A percentile compares a stretch with the other conserved stretches of the same genome.
These are phyloP conservation scores for Clohesyomyces aquaticus DNA, from an alignment of 495 filamentous ascomycete genomes.

Conservation along the genomic window DNA sequence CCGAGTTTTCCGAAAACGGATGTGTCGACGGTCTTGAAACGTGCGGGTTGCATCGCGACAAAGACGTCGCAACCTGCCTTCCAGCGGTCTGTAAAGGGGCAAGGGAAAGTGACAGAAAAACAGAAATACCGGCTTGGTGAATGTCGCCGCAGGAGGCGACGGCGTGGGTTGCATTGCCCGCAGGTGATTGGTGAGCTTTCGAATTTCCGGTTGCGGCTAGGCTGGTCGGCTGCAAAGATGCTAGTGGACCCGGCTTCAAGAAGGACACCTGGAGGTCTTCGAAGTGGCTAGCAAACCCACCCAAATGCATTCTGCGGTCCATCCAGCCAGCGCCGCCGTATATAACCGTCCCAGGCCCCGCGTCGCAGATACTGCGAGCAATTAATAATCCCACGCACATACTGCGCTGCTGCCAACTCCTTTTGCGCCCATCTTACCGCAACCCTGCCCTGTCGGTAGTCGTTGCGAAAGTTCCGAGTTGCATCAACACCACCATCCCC, in stretches of 20 bases:
- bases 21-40: background rate
- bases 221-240: background rate
- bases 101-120: background rate
- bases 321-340: constrained; percentile 14
- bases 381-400: background rate
- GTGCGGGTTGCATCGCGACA: background rate
- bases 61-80: background rate
- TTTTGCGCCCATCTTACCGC: background rate
- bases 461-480: constrained; percentile 12
- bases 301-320: constrained; percentile 6
- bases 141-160: constrained; percentile 8
- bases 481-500: background rate
- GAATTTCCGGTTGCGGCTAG: background rate
- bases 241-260: background rate
- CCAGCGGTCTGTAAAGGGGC: background rate
- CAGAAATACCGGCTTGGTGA: too few relatives aligned
- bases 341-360: constrained; percentile 14
- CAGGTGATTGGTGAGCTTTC: background rate
- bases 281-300: constrained; percentile 8
- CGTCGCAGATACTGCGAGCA: background rate
- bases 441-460: constrained; percentile 17
- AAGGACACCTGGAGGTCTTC: constrained; percentile 6
- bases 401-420: background rate
- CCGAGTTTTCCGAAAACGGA: constrained; percentile 1
- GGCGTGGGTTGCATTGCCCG: background rate